phyloP scores from a whole-genome alignment of 2,329 filamentous ascomycete genomes.

The Botrytis pseudocinerea region DNA sequence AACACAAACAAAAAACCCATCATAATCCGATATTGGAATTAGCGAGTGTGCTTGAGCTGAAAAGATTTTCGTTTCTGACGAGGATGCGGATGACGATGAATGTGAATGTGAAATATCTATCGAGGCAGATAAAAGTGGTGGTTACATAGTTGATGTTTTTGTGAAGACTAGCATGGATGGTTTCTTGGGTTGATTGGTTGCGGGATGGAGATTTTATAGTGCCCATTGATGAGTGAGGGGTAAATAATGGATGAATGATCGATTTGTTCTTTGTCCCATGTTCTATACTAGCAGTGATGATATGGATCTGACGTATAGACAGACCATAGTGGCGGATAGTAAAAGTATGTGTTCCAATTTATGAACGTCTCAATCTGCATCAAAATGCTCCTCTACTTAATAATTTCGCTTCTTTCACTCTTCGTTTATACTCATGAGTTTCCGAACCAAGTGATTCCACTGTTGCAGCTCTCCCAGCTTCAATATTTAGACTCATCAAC shows the following conservation, averaged over 20 bases:
- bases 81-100: no score
- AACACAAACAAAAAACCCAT: background rate
- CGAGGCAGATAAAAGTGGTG: background rate
- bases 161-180: no score
- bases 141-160: background rate
- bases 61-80: fast-evolving
- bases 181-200: fast-evolving
- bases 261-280: background rate
- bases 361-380: background rate
- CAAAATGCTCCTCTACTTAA: background rate
- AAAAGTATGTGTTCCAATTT: background rate
- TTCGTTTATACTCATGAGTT: background rate
- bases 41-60: background rate
- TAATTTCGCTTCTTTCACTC: background rate
- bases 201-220: background rate
- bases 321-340: no score
- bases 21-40: no score
- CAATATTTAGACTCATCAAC: background rate
- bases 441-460: background rate
- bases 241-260: background rate
- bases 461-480: background rate
- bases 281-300: background rate
- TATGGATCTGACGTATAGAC: background rate
- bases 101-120: background rate
- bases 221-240: no score